Conservation (phyloP, 177 flowering plant genomes). For the Vitis hybrid region DNA sequence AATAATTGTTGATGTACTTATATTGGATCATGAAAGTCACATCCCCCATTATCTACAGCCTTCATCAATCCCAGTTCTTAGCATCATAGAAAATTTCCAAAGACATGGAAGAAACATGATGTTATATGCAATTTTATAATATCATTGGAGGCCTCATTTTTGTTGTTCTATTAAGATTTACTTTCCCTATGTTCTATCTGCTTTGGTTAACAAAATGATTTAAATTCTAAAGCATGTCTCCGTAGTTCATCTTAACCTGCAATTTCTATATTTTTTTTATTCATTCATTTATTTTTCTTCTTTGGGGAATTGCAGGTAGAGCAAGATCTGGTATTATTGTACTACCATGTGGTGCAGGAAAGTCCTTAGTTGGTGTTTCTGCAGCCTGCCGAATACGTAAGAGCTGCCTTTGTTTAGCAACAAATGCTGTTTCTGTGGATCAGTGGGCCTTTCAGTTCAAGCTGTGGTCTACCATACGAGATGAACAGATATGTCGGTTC, state of each 20-base stretch:
- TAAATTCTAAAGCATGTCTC: too few relatives aligned
- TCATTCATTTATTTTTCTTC: not conserved
- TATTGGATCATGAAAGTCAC: too few relatives aligned
- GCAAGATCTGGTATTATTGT: slow-evolving; percentile 99
- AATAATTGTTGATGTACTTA: too few relatives aligned
- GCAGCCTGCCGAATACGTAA: slow-evolving; percentile 87
- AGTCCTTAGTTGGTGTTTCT: slow-evolving; percentile 98
- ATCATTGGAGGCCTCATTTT: too few relatives aligned
- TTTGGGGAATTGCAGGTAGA: slow-evolving; percentile 61
- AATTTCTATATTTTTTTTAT: not conserved
- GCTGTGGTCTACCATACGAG: slow-evolving; percentile 88
- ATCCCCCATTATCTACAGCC: too few relatives aligned
- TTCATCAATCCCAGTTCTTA: too few relatives aligned
- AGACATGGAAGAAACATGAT: too few relatives aligned
- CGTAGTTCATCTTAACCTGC: not conserved
- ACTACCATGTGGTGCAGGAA: slow-evolving; percentile 98
- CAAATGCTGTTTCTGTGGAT: slow-evolving; percentile 99
- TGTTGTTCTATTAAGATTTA: too few relatives aligned
- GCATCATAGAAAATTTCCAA: too few relatives aligned
- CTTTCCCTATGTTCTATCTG: too few relatives aligned
- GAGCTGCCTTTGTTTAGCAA: slow-evolving; percentile 98
- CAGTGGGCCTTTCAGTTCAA: slow-evolving; percentile 99
- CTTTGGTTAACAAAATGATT: too few relatives aligned
- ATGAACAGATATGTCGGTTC: slow-evolving; percentile 91
- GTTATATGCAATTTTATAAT: too few relatives aligned